Base-by-base conservation (phyloP, 2,329 filamentous ascomycete genomes). In the Paecilomyces niveus region DNA sequence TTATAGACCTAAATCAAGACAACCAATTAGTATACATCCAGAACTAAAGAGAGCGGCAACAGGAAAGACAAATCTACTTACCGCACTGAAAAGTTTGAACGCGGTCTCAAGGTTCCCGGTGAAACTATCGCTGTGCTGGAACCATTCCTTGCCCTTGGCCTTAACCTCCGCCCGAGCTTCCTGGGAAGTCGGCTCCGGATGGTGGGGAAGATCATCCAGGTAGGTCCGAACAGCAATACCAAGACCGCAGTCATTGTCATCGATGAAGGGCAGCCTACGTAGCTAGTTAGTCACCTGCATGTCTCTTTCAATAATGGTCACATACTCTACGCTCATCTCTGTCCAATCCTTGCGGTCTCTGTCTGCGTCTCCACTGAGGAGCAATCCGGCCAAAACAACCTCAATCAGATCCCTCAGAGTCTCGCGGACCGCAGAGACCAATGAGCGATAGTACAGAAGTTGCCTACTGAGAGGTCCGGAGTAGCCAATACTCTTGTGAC, bases 391-490 rank as follows among this genome's bases (percentile, higher is more conserved):
- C 21, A 92, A 80, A 62, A 93, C 85, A 50, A 91, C 89, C 74
- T 99, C 94, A 13, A 94, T 78, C 35, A 97, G 77, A 71, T 96
- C 92, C 54, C 94, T 85, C 63, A 96, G 81, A 33, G 87, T 85
- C 63, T 88, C 85, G 45, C 92, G 88, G 24, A 97, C 87, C 49
- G 89, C 85, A 1, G 88, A 88, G 49, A 91, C 86, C 59, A 97
- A 81, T 1, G 91, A 92, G 61, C 91, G 89, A 78, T 92, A 99
- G 26, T 86, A 87, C 50, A 99, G 81, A 56, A 97, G 81, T 64
- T 93, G 92, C 73, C 94, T 88, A 79, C 92, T 96, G 1, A 99
- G 82, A 1, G 94, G 93, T 0, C 94, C 94, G 1, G 93, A 97
- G 74, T 97, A 99, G 31, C 94, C 94, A 65, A 93, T 92, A 3